Conservation (phyloP, 2,329 filamentous ascomycete genomes). For the Zymoseptoria passerinii region DNA sequence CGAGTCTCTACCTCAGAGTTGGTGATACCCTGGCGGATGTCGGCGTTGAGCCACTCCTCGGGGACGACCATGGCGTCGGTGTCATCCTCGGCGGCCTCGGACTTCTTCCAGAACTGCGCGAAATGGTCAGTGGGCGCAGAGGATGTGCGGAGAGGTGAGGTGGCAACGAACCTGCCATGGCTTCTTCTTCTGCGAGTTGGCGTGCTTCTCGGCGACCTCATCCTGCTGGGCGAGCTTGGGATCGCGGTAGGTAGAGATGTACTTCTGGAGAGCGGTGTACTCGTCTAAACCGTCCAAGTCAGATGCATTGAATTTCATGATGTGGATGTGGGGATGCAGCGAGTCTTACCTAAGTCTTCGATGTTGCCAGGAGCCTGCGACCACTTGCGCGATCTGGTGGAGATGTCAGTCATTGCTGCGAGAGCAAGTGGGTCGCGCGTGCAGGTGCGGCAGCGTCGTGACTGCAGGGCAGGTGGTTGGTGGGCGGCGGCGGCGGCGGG, state of each 20-base stretch:
- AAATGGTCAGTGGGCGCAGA: conserved; percentile 9
- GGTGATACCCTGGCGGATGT: conserved; percentile 57
- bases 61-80: conserved; percentile 42
- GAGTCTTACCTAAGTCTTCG: conserved; percentile 33
- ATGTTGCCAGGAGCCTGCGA: conserved; percentile 34
- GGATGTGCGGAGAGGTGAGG: background rate
- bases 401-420: conserved; percentile 4
- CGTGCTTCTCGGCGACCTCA: conserved; percentile 32
- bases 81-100: conserved; percentile 23
- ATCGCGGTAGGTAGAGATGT: conserved; percentile 59
- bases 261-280: conserved; percentile 58
- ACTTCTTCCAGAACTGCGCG: conserved; percentile 46
- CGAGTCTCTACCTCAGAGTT: conserved; percentile 52
- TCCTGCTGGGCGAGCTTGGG: conserved; percentile 43
- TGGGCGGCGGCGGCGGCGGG: conserved; percentile 1
- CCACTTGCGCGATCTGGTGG: conserved; percentile 31
- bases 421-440: conserved; percentile 8
- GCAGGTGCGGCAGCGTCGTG: background rate
- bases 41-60: conserved; percentile 61
- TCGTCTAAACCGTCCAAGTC: conserved; percentile 42
- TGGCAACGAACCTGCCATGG: conserved; percentile 42
- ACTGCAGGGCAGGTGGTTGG: background rate
- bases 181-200: conserved; percentile 40
- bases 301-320: conserved; percentile 9
- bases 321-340: conserved; percentile 5